Evolutionary conservation across 2,329 filamentous ascomycete species (phyloP).

Genomic region (Ophidiomyces ophidiicola): DNA sequence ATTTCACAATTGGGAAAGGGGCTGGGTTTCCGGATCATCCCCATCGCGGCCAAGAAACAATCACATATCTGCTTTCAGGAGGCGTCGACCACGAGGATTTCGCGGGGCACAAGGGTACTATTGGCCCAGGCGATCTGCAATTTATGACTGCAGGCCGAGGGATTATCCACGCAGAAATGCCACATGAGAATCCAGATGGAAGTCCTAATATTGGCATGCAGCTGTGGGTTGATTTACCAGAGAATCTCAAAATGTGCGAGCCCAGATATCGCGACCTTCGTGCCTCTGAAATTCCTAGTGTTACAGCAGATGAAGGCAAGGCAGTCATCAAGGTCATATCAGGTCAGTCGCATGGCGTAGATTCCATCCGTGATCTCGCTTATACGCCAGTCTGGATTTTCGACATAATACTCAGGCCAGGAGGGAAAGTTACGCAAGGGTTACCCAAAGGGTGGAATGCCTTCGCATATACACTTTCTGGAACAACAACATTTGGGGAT

Average conservation of each 20-base stretch:
- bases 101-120: slow-evolving; percentile 69
- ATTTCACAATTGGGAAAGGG: slow-evolving; percentile 68
- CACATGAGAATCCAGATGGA: slow-evolving; percentile 62
- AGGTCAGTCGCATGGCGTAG: slow-evolving; percentile 69
- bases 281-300: slow-evolving; percentile 64
- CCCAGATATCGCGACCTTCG: slow-evolving; percentile 81
- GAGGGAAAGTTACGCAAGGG: slow-evolving; percentile 61
- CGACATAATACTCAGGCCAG: slow-evolving; percentile 68
- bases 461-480: slow-evolving; percentile 76
- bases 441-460: slow-evolving; percentile 76
- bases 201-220: slow-evolving; percentile 75
- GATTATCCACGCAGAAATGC: slow-evolving; percentile 95
- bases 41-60: slow-evolving; percentile 72
- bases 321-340: slow-evolving; percentile 84
- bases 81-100: slow-evolving; percentile 89
- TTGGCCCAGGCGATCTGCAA: slow-evolving; percentile 77
- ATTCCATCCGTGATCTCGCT: slow-evolving; percentile 77
- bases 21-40: slow-evolving; percentile 85
- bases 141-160: slow-evolving; percentile 94
- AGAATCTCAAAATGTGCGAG: slow-evolving; percentile 72
- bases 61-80: slow-evolving; percentile 80
- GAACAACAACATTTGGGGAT: slow-evolving; percentile 51
- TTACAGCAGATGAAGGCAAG: slow-evolving; percentile 56
- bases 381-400: slow-evolving; percentile 97
- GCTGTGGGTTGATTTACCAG: slow-evolving; percentile 79